Conservation (phyloP, 1,139 yeast species). For the Suhomyces anneliseae region DNA sequence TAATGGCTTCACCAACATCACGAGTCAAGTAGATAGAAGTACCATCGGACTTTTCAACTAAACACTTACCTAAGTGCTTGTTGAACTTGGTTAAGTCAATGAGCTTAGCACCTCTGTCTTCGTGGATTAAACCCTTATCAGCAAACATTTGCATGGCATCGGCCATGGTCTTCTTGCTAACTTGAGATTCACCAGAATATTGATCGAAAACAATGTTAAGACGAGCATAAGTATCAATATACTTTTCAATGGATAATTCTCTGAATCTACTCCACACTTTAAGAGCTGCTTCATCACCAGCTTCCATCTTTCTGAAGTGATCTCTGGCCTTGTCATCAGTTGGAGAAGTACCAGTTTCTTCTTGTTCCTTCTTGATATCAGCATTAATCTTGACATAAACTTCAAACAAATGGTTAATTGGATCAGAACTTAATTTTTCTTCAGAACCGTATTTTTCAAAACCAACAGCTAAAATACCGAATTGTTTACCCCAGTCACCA, state of each 20-base stretch:
- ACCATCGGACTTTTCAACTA: slow-evolving; percentile 94
- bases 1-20: slow-evolving; percentile 96
- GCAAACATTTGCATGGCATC: slow-evolving; percentile 62
- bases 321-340: slow-evolving; percentile 86
- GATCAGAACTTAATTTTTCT: slow-evolving; percentile 68
- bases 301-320: slow-evolving; percentile 90
- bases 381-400: slow-evolving; percentile 87
- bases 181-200: slow-evolving; percentile 97
- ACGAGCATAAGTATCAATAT: slow-evolving; percentile 86
- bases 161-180: slow-evolving; percentile 70
- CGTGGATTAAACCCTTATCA: slow-evolving; percentile 72
- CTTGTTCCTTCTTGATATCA: slow-evolving; percentile 66
- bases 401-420: slow-evolving; percentile 92
- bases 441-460: slow-evolving; percentile 83
- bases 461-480: slow-evolving; percentile 94
- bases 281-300: slow-evolving; percentile 82
- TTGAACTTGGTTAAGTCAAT: slow-evolving; percentile 84
- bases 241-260: slow-evolving; percentile 81
- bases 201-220: slow-evolving; percentile 83
- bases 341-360: slow-evolving; percentile 50
- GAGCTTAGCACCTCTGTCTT: slow-evolving; percentile 88
- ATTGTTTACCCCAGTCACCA: slow-evolving; percentile 99
- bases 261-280: slow-evolving; percentile 86
- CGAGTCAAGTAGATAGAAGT: slow-evolving; percentile 92
- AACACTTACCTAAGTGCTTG: slow-evolving; percentile 91